Percentiles rank a stretch among this genome's conserved stretches.
These are phyloP conservation scores for Carnegiea gigantea DNA, from an alignment of 179 eudicot genomes.

Conservation along the genomic window DNA sequence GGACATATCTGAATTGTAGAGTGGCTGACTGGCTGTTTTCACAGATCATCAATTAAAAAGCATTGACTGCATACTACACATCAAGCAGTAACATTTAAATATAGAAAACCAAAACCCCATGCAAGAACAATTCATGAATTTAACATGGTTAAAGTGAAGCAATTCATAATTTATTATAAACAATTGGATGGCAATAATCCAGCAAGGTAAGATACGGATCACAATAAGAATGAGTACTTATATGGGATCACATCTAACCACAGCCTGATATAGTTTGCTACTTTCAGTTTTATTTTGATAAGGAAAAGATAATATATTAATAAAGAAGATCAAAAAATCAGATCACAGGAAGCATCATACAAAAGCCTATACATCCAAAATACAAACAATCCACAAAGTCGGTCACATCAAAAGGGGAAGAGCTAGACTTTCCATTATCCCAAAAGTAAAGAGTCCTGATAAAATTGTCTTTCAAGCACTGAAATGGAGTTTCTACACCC, in stretches of 20 bases:
- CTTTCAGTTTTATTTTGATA: not conserved
- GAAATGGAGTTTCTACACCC: too few relatives aligned
- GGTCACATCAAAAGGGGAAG: too few relatives aligned
- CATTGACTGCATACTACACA: not conserved
- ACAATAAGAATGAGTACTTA: not conserved
- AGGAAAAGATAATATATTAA: too few relatives aligned
- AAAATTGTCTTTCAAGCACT: too few relatives aligned
- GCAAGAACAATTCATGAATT: not conserved
- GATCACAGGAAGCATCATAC: too few relatives aligned
- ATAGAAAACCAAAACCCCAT: not conserved
- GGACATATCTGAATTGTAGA: not conserved
- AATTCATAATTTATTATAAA: not conserved
- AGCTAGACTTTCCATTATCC: too few relatives aligned
- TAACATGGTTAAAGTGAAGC: not conserved
- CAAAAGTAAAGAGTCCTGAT: too few relatives aligned
- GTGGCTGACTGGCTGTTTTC: not conserved
- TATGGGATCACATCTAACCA: not conserved
- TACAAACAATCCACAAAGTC: too few relatives aligned
- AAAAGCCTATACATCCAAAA: too few relatives aligned
- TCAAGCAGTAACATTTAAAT: not conserved
- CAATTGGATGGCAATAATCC: not conserved
- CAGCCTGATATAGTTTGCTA: not conserved
- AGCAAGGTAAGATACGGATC: not conserved
- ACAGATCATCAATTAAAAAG: not conserved
- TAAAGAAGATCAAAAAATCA: too few relatives aligned